phyloP scores from a whole-genome alignment of 495 filamentous ascomycete genomes.

The Aspergillus carlsbadensis region DNA sequence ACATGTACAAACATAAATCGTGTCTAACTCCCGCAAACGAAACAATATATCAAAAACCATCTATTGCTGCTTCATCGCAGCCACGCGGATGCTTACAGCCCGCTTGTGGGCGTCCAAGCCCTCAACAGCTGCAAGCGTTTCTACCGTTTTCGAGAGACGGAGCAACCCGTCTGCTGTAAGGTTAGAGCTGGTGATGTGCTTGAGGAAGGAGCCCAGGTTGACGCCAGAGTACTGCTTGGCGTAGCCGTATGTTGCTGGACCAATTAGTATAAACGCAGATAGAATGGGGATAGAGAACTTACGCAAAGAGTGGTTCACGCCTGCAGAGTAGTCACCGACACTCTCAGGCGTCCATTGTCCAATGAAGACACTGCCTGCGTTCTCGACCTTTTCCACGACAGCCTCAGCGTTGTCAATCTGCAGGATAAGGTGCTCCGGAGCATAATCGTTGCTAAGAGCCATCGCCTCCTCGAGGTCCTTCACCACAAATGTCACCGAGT shows the following conservation, averaged over 20 bases:
- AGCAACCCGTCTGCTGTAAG: constrained; percentile 80
- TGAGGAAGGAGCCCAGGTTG: constrained; percentile 90
- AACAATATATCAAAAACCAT: constrained; percentile 11
- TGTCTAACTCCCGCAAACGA: constrained; percentile 9
- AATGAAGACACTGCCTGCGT: constrained; percentile 94
- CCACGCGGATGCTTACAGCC: constrained; percentile 84
- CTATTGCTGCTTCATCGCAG: constrained; percentile 51
- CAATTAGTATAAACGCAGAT: constrained; percentile 11
- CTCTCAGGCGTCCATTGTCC: constrained; percentile 95
- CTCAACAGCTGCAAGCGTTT: constrained; percentile 91
- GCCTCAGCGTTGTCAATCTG: constrained; percentile 74
- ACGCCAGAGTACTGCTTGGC: constrained; percentile 98
- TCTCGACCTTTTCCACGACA: constrained; percentile 76
- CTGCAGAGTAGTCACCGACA: constrained; percentile 96
- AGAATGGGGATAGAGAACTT: constrained; percentile 42
- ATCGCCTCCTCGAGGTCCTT: constrained; percentile 80
- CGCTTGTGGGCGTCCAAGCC: constrained; percentile 92
- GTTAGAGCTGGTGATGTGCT: constrained; percentile 92
- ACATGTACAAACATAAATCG: constrained; percentile 1
- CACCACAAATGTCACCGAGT: constrained; percentile 87
- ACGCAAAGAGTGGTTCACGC: constrained; percentile 96
- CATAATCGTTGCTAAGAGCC: constrained; percentile 85
- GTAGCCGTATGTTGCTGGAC: constrained; percentile 88
- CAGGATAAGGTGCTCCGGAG: constrained; percentile 96
- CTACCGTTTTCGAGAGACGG: constrained; percentile 83